Percentiles rank a stretch among this genome's conserved stretches.
These are phyloP conservation scores for Suillus subluteus DNA, from an alignment of 768 basidiomycete genomes.

Conservation along the genomic window DNA sequence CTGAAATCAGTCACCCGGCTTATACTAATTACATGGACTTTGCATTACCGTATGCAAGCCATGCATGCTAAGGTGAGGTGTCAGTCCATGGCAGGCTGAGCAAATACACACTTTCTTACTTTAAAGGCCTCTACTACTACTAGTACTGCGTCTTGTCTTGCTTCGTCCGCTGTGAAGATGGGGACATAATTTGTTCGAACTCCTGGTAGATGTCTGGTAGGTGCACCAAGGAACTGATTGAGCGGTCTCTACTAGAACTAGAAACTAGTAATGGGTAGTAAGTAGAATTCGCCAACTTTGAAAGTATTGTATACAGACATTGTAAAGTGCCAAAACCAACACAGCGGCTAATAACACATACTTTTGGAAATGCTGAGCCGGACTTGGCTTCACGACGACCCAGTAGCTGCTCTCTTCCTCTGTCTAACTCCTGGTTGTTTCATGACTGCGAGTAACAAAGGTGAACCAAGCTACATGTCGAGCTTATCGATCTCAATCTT, in stretches of 20 bases:
- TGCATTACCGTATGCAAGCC: conserved; percentile 75
- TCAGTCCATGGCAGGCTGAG: conserved; percentile 2
- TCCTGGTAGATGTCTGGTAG: conserved; percentile 20
- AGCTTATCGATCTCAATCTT: too few relatives aligned
- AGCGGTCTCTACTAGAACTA: conserved; percentile 10
- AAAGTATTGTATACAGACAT: conserved; percentile 19
- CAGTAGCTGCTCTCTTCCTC: conserved; percentile 20
- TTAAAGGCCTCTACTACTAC: conserved; percentile 82
- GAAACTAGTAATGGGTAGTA: conserved; percentile 22
- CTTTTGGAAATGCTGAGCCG: conserved; percentile 1
- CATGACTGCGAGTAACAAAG: conserved; percentile 12
- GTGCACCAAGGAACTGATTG: conserved; percentile 11
- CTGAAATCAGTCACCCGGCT: conserved; percentile 16
- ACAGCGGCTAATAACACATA: conserved; percentile 14
- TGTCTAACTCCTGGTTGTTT: conserved; percentile 25
- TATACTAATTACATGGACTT: conserved; percentile 21
- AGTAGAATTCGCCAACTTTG: conserved; percentile 7
- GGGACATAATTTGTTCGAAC: conserved; percentile 22
- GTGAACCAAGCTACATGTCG: not conserved
- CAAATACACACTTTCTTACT: conserved; percentile 43
- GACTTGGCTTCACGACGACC: conserved; percentile 4
- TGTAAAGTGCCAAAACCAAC: conserved; percentile 19
- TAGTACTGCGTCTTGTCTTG: conserved; percentile 70
- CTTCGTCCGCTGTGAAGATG: conserved; percentile 55
- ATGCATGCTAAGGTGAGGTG: conserved; percentile 64